Evolutionary conservation across 345 rosid genomes (phyloP), one percentile per base, ranked within the genome.

Genomic region (Theobroma cacao): DNA sequence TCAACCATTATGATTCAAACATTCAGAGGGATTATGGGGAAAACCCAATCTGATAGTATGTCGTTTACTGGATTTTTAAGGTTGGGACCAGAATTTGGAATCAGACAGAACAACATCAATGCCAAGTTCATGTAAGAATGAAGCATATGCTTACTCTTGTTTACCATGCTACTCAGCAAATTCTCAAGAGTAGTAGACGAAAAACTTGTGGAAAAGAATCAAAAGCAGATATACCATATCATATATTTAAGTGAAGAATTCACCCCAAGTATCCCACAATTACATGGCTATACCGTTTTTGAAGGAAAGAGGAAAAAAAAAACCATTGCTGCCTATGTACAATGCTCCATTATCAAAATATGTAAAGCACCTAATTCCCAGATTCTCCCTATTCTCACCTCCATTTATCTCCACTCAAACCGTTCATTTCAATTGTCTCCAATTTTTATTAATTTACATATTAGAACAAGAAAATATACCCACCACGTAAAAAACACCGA

Each of bases 191-290:
- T 18, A 13, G 7, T 30, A 7, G 31, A 11, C 43, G n/a, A n/a
- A 72, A 2, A 62, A 63, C 14, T 55, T 20, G 76, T 80, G 63
- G 53, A 77, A 83, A 81, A 70, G 77, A 86, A 86, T 74, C 53
- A 71, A 70, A 43, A 43, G 52, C 75, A 79, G 81, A 74, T 79
- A 63, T 50, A 76, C 47, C 77, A 64, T 53, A 82, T 71, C 69
- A 69, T 62, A 81, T 79, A 77, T 64, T 61, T 68, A 77, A 59
- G 72, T 34, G 78, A 77, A 79, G 78, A 85, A 76, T 83, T 82
- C 83, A 78, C 74, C 83, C 84, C 85, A 71, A 75, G 81, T 82
- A 80, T 84, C 80, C 86, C 84, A 82, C 85, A 80, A 79, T 84
- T 82, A 79, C 86, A 84, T 59, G 65, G 82, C 78, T 82, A 79